Evolutionary conservation across 202 grass and related monocot genomes (phyloP), one percentile per base, ranked within the genome.

Genomic region (Zoysia matrella): DNA sequence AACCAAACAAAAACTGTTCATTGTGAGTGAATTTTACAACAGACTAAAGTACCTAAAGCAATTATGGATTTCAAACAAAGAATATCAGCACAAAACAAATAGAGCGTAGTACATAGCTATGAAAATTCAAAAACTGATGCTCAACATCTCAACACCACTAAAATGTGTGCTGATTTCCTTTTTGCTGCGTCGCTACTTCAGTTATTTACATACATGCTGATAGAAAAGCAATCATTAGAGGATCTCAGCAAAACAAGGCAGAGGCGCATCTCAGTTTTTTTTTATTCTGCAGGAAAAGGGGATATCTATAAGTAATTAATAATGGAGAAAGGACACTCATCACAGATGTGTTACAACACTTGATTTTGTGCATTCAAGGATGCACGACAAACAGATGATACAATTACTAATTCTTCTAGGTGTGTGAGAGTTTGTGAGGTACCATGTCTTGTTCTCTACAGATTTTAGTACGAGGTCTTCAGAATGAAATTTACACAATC

Each of bases 141-240:
- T 7, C 7, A 10, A 42, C 6, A 64, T 66, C 10, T 72, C 63
- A 80, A 6, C 2, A 40, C 52, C 1, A 71, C 69, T 52, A 15
- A 13, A 40, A 75, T 46, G 51, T 56, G 57, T 13, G 2, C 13
- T 4, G 0, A 41, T 49, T 67, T 39, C 3, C 79, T 45, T 48
- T 65, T 1, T 43, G 47, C 36, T 66, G 69, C 43, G 42, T 9
- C 49, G 13, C 8, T 0, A 44, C 43, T 67, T 80, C 52, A 43
- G 42, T 14, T 64, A 10, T 8, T 12, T 58, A 10, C 6, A 72
- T 2, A 61, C 8, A 4, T 58, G 22, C 60, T 80, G 18, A 14
- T 80, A 50, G 10, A 80, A 39, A 79, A 50, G 9, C 11, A 30
- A 73, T 67, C 30, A 79, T 72, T 62, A 47, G 62, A 52, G 12